Conservation (phyloP, 2,329 filamentous ascomycete species). For the Venturia aucupariae region DNA sequence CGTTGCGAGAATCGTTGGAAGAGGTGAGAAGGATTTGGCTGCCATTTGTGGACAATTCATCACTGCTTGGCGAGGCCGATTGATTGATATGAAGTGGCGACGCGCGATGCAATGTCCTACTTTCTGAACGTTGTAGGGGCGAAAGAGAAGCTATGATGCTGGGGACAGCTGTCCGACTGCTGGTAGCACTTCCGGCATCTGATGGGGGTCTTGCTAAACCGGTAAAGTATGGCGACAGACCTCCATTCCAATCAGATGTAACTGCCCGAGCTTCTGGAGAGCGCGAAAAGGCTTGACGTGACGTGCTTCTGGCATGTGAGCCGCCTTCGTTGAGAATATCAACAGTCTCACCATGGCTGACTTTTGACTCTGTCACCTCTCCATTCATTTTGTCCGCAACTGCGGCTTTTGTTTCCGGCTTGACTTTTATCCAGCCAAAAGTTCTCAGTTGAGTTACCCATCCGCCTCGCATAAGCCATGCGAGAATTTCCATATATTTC, state of each 20-base stretch:
- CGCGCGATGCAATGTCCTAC: constrained; percentile 16
- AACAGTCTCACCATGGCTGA: constrained; percentile 20
- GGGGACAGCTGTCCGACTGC: constrained; percentile 27
- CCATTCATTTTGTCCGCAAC: constrained; percentile 62
- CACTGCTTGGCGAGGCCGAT: constrained; percentile 46
- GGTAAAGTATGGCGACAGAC: constrained; percentile 15
- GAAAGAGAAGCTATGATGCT: constrained; percentile 14
- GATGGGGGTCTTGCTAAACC: constrained; percentile 9
- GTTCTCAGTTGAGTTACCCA: constrained; percentile 92
- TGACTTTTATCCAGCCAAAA: constrained; percentile 80
- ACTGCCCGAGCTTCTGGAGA: constrained; percentile 14
- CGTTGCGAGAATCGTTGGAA: not conserved
- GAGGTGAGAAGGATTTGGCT: not conserved
- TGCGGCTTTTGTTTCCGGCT: constrained; percentile 71
- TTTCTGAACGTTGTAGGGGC: constrained; percentile 13
- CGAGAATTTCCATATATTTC: constrained; percentile 81
- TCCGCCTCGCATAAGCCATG: constrained; percentile 84
- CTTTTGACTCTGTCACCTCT: constrained; percentile 19
- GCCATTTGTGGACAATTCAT: constrained; percentile 30
- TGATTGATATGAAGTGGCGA: constrained; percentile 37
- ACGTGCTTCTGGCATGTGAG: not conserved
- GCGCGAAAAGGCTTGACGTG: not conserved
- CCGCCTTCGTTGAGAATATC: not conserved
- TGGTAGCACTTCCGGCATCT: constrained; percentile 27
- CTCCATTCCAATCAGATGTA: not conserved